These are phyloP conservation scores for Trichocladium uniseriatum DNA, from an alignment of 495 filamentous ascomycete genomes.

Conservation along the genomic window DNA sequence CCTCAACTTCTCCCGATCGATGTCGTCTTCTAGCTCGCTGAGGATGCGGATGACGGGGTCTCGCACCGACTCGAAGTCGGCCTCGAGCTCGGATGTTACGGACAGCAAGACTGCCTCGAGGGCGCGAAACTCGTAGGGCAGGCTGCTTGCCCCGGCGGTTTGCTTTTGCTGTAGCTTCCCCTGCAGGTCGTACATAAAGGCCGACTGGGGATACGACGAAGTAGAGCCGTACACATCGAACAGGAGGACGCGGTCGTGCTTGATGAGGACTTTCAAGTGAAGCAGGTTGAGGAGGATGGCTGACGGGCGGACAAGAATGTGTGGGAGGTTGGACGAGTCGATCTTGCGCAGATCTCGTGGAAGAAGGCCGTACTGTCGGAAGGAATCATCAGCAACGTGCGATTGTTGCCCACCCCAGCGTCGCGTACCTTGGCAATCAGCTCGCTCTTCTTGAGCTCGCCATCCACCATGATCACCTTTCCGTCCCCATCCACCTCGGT, in stretches of 20 bases:
- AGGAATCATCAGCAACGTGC: neutral
- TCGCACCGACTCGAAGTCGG: conserved; percentile 84
- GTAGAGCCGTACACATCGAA: conserved; percentile 95
- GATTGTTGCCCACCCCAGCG: neutral
- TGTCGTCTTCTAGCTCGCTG: conserved; percentile 88
- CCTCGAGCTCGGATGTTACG: conserved; percentile 79
- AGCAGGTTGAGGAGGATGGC: conserved; percentile 93
- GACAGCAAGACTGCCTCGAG: conserved; percentile 74
- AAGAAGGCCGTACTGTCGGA: conserved; percentile 73
- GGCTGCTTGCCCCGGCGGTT: conserved; percentile 39
- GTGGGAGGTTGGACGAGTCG: conserved; percentile 93
- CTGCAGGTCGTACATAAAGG: conserved; percentile 88
- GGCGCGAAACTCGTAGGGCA: conserved; percentile 65
- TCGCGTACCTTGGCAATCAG: conserved; percentile 80
- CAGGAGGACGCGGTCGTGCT: conserved; percentile 83
- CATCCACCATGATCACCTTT: conserved; percentile 89
- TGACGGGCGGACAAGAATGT: conserved; percentile 88
- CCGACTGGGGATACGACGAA: conserved; percentile 86
- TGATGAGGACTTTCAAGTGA: conserved; percentile 88
- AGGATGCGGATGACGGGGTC: conserved; percentile 86
- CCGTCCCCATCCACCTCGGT: conserved; percentile 92
- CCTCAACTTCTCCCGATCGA: conserved; percentile 86
- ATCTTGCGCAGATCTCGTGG: conserved; percentile 96
- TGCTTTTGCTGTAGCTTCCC: conserved; percentile 51
- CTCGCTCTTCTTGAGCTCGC: conserved; percentile 94